Base-by-base conservation (phyloP, 257 asterid genomes). In the Ajuga chamaepitys region DNA sequence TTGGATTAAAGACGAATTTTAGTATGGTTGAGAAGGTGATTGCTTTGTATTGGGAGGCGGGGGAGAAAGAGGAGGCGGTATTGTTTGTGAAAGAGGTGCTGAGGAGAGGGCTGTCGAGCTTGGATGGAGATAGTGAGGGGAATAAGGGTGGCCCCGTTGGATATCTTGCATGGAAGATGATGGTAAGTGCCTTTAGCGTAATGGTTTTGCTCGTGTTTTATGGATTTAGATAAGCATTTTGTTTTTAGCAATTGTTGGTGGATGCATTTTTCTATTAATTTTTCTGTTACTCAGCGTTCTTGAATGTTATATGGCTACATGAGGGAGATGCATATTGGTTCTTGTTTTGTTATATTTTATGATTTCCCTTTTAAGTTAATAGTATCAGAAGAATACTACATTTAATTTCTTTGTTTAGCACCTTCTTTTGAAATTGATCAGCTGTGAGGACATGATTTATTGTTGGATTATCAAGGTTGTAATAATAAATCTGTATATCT, bases 121-220 rank as follows among this genome's bases (percentile, higher is more conserved):
- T 79, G 1, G 80, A 75, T 20, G 88, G 72, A 2, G 85, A 78
- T 53, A 72, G 28, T 9, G 83, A 82, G 51, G 90, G 79, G 65
- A 83, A 77, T 51, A 87, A 82, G 72, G 91, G 95, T 8, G 96
- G 99, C 1, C 99, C 99, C 0, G 84, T 80, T 30, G 97, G 99
- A 32, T 94, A 89, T 60, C 92, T 94, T 41, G 96, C 99, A 16
- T 94, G 97, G 97, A 93, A 89, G 84, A 89, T 93, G 99, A 87
- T 89, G 97, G 99, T 93, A 85, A 76, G n/a, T 32, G 0, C 48
- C 55, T 51, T 21, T 26, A 53, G 3, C 63, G 69, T 22, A 9
- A 16, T 51, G 9, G 2, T 48, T 16, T 44, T 11, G 12, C 11
- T 11, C 25, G 30, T 28, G 30, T 56, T 24, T 60, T 47, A 1